Evolutionary conservation across 805 yeast species (phyloP).

Genomic region (Clavispora santaluciae): DNA sequence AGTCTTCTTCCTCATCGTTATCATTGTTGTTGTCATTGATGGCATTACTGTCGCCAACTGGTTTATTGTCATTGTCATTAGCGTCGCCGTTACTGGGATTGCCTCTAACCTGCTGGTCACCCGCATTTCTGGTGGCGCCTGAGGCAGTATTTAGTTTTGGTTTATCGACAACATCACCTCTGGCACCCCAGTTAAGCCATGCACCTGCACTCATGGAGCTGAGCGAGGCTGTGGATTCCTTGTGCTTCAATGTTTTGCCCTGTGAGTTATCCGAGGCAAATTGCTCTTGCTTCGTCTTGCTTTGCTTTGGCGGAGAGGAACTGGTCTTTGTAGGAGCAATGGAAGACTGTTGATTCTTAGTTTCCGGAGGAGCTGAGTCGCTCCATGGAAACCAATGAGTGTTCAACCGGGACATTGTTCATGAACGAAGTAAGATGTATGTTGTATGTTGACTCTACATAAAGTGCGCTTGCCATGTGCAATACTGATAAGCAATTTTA

Average conservation of each 20-base stretch:
- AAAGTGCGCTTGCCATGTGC: neutral
- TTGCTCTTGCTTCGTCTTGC: neutral
- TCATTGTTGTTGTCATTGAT: neutral
- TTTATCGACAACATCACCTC: slow-evolving; percentile 3
- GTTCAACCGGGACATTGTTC: slow-evolving; percentile 1
- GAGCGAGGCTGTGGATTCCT: slow-evolving; percentile 21
- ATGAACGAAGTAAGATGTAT: neutral
- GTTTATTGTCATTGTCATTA: slow-evolving; percentile 5
- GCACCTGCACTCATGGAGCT: slow-evolving; percentile 21
- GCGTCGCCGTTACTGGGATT: slow-evolving; percentile 1
- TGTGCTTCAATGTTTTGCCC: slow-evolving; percentile 7
- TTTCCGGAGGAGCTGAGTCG: neutral
- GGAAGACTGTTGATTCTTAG: neutral
- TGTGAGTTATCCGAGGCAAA: neutral
- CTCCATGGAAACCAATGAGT: neutral
- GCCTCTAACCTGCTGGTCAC: neutral
- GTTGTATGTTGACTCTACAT: neutral
- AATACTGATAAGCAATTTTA: neutral
- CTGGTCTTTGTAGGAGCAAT: neutral
- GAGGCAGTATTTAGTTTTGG: neutral
- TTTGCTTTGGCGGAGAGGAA: neutral
- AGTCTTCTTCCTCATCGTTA: slow-evolving; percentile 20
- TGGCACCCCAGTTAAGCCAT: slow-evolving; percentile 24
- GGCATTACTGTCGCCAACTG: neutral
- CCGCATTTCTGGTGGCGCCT: neutral